phyloP scores from a whole-genome alignment of 305 asterid species.

The Fraxinus ornus region DNA sequence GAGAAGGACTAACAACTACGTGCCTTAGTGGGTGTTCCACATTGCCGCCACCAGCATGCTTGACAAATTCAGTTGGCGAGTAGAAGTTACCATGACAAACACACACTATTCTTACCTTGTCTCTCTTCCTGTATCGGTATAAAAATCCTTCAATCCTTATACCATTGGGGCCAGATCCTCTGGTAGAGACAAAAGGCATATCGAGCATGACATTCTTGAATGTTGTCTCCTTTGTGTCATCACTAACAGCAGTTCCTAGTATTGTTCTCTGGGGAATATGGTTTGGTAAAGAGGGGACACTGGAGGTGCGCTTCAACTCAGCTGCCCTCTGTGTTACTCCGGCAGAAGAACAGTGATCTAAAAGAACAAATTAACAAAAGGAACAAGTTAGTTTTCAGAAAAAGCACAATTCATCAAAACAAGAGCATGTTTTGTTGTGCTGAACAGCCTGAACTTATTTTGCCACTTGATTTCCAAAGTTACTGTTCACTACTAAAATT shows the following conservation, averaged over 20 bases:
- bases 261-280: slow-evolving; percentile 25
- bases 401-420: background rate
- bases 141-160: slow-evolving; percentile 37
- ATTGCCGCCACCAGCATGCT: slow-evolving; percentile 44
- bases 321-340: background rate
- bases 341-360: background rate
- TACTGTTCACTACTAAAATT: background rate
- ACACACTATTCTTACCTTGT: slow-evolving; percentile 42
- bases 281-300: background rate
- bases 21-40: slow-evolving; percentile 41
- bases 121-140: slow-evolving; percentile 36
- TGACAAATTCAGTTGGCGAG: slow-evolving; percentile 48
- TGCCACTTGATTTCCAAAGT: background rate
- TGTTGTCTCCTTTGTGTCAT: slow-evolving; percentile 16
- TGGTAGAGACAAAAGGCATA: slow-evolving; percentile 46
- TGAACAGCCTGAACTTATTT: too few species aligned
- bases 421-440: too few species aligned
- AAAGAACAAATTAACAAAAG: background rate
- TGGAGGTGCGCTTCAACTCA: slow-evolving; percentile 19
- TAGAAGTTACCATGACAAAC: slow-evolving; percentile 47
- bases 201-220: slow-evolving; percentile 25
- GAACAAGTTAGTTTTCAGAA: background rate
- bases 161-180: slow-evolving; percentile 36
- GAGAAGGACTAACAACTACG: slow-evolving; percentile 36
- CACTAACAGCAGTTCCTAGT: background rate